Conservation (phyloP, 202 grass and related monocot species). For the Alloteropsis angusta region DNA sequence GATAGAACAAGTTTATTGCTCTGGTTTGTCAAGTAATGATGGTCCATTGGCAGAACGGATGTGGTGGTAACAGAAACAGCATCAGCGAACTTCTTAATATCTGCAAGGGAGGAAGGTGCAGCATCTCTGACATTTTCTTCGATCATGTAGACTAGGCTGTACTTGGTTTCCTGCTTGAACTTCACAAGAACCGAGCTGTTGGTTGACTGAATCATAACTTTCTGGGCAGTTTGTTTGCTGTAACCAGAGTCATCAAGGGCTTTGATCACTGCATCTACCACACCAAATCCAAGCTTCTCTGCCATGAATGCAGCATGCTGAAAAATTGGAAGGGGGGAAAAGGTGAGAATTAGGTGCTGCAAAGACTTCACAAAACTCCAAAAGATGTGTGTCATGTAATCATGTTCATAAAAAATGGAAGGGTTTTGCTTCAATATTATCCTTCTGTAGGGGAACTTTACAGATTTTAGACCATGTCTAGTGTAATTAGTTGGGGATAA, state of each 20-base stretch:
- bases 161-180: conserved; percentile 66
- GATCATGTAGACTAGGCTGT: conserved; percentile 66
- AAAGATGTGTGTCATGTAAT: background rate
- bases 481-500: background rate
- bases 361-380: background rate
- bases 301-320: conserved; percentile 70
- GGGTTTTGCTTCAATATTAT: background rate
- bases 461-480: background rate
- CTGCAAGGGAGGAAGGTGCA: conserved; percentile 45
- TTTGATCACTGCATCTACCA: conserved; percentile 52
- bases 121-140: conserved; percentile 42
- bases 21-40: conserved; percentile 23
- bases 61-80: conserved; percentile 48
- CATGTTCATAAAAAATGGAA: background rate
- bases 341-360: background rate
- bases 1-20: conserved; percentile 31
- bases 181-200: conserved; percentile 71
- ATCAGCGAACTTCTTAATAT: conserved; percentile 70
- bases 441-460: background rate
- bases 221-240: conserved; percentile 42
- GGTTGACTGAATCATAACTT: conserved; percentile 67
- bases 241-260: conserved; percentile 53
- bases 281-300: conserved; percentile 48
- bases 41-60: conserved; percentile 38
- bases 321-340: conserved; percentile 3